Percentiles rank a stretch among this genome's conserved stretches.
These are phyloP conservation scores for Paramecium octaurelia DNA, from an alignment of 73 alveolate genomes.

Conservation along the genomic window DNA sequence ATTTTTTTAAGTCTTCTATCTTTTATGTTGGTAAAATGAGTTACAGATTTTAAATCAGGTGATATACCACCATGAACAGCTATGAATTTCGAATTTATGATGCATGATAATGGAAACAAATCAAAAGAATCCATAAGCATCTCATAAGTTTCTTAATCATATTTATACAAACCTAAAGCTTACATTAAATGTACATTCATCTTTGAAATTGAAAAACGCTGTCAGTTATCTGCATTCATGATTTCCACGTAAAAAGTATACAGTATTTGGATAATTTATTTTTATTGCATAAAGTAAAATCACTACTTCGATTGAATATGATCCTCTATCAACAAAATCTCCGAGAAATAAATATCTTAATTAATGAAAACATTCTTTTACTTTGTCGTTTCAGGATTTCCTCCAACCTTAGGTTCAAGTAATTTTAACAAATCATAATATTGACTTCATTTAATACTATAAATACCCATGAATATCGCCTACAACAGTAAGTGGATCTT, in stretches of 20 bases:
- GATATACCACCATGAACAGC: constrained; percentile 89
- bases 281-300: constrained; percentile 80
- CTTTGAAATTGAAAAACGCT: constrained; percentile 83
- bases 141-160: constrained; percentile 77
- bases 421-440: constrained; percentile 89
- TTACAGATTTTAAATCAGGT: constrained; percentile 73
- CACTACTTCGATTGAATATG: constrained; percentile 87
- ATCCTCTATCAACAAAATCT: constrained; percentile 95
- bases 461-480: constrained; percentile 96
- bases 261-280: constrained; percentile 79
- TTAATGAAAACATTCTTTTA: background rate
- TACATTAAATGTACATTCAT: constrained; percentile 60
- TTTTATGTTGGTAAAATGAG: background rate
- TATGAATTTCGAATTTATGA: constrained; percentile 73
- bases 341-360: constrained; percentile 89
- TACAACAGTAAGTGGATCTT: constrained; percentile 92
- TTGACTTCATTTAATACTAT: constrained; percentile 46
- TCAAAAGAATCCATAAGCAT: constrained; percentile 81
- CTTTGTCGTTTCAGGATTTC: constrained; percentile 89
- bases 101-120: constrained; percentile 77
- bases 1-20: constrained; percentile 77
- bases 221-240: constrained; percentile 94
- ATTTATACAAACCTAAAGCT: constrained; percentile 51
- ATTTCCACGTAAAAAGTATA: constrained; percentile 85
- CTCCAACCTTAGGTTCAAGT: constrained; percentile 85